Percentiles rank a stretch among this genome's conserved stretches.
Conservation (phyloP, 2,329 filamentous ascomycete genomes). For the Nigrospora sphaerica region DNA sequence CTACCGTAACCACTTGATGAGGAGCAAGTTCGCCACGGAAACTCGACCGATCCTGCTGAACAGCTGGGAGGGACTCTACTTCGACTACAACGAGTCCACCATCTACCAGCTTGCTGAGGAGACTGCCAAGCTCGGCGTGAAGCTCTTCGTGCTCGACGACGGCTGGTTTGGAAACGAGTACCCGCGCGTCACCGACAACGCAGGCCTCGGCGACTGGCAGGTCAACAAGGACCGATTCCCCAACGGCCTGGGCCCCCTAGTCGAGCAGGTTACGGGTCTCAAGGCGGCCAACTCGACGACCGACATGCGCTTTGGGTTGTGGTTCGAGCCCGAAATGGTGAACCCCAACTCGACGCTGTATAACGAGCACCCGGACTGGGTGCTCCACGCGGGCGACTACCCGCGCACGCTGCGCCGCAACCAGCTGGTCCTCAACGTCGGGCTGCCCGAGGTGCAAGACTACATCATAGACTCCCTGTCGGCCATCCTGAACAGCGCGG, state of each 20-base stretch:
- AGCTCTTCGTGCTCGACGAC: conserved; percentile 59
- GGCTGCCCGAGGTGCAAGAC: conserved; percentile 53
- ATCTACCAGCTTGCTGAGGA: conserved; percentile 49
- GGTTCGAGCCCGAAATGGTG: conserved; percentile 65
- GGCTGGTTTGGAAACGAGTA: conserved; percentile 62
- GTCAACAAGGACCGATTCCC: conserved; percentile 53
- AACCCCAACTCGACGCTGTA: conserved; percentile 56
- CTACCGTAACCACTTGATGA: conserved; percentile 54
- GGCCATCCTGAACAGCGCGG: conserved; percentile 42
- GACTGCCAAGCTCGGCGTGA: conserved; percentile 51
- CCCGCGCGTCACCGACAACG: conserved; percentile 48
- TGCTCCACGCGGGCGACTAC: conserved; percentile 48
- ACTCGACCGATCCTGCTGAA: conserved; percentile 52
- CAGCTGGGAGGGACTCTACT: conserved; percentile 58
- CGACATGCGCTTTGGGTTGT: conserved; percentile 54
- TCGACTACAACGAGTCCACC: conserved; percentile 48
- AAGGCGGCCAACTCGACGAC: conserved; percentile 30
- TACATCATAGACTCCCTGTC: conserved; percentile 52
- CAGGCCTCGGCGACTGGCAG: conserved; percentile 58
- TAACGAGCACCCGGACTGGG: conserved; percentile 57
- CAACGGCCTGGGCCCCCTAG: conserved; percentile 43
- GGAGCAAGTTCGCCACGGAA: conserved; percentile 44
- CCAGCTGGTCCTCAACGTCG: conserved; percentile 56
- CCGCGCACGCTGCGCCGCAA: conserved; percentile 47
- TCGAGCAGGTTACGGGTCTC: conserved; percentile 31